Percentiles rank a stretch among this genome's conserved stretches.
Conservation (phyloP, 139 green algal species). For the Coelastrella sp. region DNA sequence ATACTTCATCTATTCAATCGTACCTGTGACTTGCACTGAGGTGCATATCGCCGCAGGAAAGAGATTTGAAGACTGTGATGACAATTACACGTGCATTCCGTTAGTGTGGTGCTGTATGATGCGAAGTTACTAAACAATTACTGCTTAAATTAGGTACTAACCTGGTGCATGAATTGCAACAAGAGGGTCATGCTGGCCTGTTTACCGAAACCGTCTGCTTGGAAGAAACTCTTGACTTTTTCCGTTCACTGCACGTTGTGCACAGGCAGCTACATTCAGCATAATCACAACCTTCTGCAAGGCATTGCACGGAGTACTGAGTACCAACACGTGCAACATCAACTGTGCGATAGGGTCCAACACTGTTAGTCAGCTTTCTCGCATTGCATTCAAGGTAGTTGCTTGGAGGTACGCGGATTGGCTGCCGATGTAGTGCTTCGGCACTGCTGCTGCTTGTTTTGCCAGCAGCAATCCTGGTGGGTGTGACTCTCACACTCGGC, state of each 20-base stretch:
- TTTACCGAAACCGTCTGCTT: not conserved
- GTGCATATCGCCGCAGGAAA: not conserved
- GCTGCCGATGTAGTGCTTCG: not conserved
- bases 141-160: not conserved
- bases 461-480: no score
- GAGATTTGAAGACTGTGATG: not conserved
- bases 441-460: no score
- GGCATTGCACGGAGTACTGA: not conserved
- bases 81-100: not conserved
- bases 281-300: not conserved
- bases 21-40: not conserved
- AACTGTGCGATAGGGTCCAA: not conserved
- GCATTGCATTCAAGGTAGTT: no score
- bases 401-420: not conserved
- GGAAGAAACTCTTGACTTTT: not conserved
- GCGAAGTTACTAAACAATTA: not conserved
- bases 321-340: not conserved
- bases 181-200: not conserved
- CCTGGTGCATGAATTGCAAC: not conserved
- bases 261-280: not conserved
- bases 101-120: not conserved
- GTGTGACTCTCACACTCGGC: constrained; percentile 11
- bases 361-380: not conserved
- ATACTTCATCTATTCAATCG: not conserved
- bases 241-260: no score